Evolutionary conservation across 108 stramenopile species (phyloP).

Genomic region (Pseudonitzschia multiseries): DNA sequence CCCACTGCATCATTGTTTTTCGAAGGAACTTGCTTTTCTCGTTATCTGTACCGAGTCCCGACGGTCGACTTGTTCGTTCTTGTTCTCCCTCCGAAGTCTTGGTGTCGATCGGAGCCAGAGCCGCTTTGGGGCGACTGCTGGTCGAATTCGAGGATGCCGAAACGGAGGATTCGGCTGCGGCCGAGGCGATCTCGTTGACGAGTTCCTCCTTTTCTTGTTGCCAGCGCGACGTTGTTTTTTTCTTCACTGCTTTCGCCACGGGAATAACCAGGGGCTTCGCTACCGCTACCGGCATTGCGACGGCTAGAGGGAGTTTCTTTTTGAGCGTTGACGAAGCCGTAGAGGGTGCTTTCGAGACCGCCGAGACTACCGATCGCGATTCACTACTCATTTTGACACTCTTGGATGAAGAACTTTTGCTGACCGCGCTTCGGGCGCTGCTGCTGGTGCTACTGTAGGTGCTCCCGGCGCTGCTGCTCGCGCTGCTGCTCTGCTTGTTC

Average conservation of each 20-base stretch:
- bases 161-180: conserved; percentile 6
- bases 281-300: not conserved
- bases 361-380: not conserved
- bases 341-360: not conserved
- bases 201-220: conserved; percentile 2
- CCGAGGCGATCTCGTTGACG: not conserved
- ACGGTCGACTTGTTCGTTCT: not conserved
- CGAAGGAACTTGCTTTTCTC: conserved; percentile 7
- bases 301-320: not conserved
- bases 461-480: not conserved
- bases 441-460: not conserved
- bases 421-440: conserved; percentile 4
- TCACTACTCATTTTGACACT: conserved; percentile 9
- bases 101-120: not conserved
- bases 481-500: not conserved
- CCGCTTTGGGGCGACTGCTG: not conserved
- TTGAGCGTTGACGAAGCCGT: not conserved
- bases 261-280: too few relatives aligned
- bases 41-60: not conserved
- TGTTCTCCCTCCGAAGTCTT: not conserved
- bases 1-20: conserved; percentile 16
- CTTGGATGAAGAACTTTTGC: not conserved
- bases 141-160: not conserved
- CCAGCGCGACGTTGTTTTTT: not conserved
- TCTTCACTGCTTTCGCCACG: not conserved